A percentile compares a stretch with the other conserved stretches of the same genome.
These are phyloP conservation scores for Ceratocystis colombiana DNA, from an alignment of 2,329 filamentous ascomycete species.

Conservation along the genomic window DNA sequence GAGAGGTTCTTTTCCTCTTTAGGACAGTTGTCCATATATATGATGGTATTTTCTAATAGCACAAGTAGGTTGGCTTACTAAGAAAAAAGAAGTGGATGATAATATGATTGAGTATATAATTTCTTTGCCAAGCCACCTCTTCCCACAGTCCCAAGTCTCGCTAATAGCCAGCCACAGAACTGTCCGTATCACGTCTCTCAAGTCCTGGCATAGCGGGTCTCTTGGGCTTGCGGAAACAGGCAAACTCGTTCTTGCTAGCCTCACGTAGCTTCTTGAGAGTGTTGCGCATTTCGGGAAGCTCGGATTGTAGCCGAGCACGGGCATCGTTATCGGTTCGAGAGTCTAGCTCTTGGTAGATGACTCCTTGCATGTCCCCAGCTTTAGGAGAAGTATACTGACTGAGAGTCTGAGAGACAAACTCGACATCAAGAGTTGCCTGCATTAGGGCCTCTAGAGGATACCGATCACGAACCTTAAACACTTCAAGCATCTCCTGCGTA, in stretches of 20 bases:
- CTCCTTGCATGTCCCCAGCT: constrained; percentile 69
- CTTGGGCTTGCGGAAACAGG: constrained; percentile 64
- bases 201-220: constrained; percentile 28
- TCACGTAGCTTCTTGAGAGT: constrained; percentile 77
- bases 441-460: constrained; percentile 78
- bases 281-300: constrained; percentile 79
- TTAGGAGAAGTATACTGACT: constrained; percentile 79
- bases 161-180: constrained; percentile 11
- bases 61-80: background rate
- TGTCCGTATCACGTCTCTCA: constrained; percentile 24
- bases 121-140: background rate
- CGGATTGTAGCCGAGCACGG: constrained; percentile 65
- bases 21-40: background rate
- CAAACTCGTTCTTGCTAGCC: constrained; percentile 73
- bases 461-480: constrained; percentile 56
- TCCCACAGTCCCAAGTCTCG: background rate
- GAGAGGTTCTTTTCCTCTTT: background rate
- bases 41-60: background rate
- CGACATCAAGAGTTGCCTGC: constrained; percentile 94
- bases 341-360: constrained; percentile 88
- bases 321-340: constrained; percentile 80
- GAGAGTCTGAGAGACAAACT: constrained; percentile 91
- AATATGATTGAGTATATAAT: background rate
- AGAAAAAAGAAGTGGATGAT: background rate
- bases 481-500: constrained; percentile 67